Conservation (phyloP, 805 yeast genomes). For the Saccharomycopsis sp. region DNA sequence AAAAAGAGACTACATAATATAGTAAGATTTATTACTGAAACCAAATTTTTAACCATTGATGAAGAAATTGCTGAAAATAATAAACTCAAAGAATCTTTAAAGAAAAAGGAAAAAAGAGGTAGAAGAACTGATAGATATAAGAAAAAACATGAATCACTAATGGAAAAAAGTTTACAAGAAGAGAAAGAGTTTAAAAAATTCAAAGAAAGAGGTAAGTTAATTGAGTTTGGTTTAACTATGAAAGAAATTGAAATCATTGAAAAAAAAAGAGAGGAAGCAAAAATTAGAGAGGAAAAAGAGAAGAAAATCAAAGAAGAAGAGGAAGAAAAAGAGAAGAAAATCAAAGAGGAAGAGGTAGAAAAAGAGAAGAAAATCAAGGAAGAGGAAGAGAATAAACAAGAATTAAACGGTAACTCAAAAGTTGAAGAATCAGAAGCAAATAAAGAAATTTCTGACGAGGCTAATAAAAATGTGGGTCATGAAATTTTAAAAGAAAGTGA, state of each 20-base stretch:
- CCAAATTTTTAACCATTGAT: too few species aligned
- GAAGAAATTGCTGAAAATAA: too few species aligned
- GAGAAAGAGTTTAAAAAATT: conserved; percentile 8
- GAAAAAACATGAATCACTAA: conserved; percentile 27
- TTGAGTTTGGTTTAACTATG: conserved; percentile 3
- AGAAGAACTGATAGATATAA: conserved; percentile 33
- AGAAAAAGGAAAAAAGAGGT: conserved; percentile 33
- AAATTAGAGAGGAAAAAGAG: conserved; percentile 1
- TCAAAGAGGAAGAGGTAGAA: conserved; percentile 7
- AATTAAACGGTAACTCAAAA: not conserved
- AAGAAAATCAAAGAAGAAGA: conserved; percentile 5
- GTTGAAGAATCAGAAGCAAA: too few species aligned
- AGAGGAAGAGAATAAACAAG: not conserved
- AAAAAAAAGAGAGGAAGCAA: conserved; percentile 11
- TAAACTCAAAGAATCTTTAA: conserved; percentile 33
- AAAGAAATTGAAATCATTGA: conserved; percentile 7
- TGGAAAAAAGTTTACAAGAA: conserved; percentile 4
- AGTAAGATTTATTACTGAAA: too few species aligned
- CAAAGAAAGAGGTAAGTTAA: not conserved
- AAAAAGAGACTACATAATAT: conserved; percentile 51
- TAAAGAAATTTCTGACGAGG: too few species aligned
- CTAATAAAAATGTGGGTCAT: too few species aligned
- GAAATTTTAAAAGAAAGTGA: too few species aligned
- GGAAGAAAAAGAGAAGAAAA: not conserved
- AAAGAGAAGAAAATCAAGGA: not conserved